A percentile compares a stretch with the other conserved stretches of the same genome.
phyloP scores from a whole-genome alignment of 805 yeast genomes.

The Starmerella stigmatis region DNA sequence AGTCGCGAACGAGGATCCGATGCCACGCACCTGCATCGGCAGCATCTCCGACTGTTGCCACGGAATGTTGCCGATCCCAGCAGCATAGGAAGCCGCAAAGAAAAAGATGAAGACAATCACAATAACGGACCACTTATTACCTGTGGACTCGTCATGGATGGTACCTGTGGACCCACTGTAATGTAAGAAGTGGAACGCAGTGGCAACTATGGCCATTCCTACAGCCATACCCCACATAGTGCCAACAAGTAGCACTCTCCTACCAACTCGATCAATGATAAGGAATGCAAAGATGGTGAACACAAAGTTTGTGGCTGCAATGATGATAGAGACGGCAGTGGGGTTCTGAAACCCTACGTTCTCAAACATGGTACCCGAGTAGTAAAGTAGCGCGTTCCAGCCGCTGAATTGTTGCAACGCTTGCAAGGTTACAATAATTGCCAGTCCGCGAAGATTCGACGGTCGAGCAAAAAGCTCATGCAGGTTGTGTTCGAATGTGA shows the following conservation, averaged over 20 bases:
- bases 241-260: slow-evolving; percentile 65
- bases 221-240: slow-evolving; percentile 81
- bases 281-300: slow-evolving; percentile 79
- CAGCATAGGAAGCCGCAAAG: slow-evolving; percentile 81
- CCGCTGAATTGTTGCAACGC: slow-evolving; percentile 96
- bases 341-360: slow-evolving; percentile 81
- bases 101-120: slow-evolving; percentile 76
- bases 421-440: slow-evolving; percentile 86
- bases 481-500: slow-evolving; percentile 26
- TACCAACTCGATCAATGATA: slow-evolving; percentile 78
- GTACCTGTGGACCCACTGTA: slow-evolving; percentile 44
- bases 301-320: slow-evolving; percentile 89
- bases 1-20: slow-evolving; percentile 84
- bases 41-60: slow-evolving; percentile 97
- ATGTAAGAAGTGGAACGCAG: slow-evolving; percentile 81
- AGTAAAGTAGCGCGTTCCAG: slow-evolving; percentile 92
- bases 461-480: slow-evolving; percentile 31
- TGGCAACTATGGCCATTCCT: slow-evolving; percentile 68
- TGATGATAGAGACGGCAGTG: slow-evolving; percentile 87
- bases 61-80: slow-evolving; percentile 94
- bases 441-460: slow-evolving; percentile 74
- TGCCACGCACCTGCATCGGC: slow-evolving; percentile 86
- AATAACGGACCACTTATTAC: slow-evolving; percentile 65
- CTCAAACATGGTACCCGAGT: slow-evolving; percentile 83
- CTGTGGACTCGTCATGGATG: slow-evolving; percentile 7